A percentile compares a stretch with the other conserved stretches of the same genome.
These are phyloP conservation scores for Posidonia australis DNA, from an alignment of 106 monocot species.

Conservation along the genomic window DNA sequence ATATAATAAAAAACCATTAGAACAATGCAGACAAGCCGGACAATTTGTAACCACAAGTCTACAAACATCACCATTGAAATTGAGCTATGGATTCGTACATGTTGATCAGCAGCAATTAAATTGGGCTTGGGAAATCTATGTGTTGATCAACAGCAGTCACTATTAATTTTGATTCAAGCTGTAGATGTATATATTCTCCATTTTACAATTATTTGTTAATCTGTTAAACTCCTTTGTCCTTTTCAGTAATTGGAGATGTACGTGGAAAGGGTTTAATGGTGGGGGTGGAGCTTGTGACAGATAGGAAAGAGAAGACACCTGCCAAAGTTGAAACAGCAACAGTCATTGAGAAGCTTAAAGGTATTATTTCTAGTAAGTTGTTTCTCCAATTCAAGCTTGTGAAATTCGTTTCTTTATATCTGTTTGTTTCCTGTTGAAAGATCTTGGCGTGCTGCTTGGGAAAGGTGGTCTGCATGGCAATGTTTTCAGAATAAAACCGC, in stretches of 20 bases:
- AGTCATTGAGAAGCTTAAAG: conserved; percentile 86
- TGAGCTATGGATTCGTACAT: too few species aligned
- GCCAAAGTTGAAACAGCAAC: conserved; percentile 63
- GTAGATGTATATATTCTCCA: too few species aligned
- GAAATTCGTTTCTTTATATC: neutral
- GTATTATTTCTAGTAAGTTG: conserved; percentile 12
- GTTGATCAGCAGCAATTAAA: too few species aligned
- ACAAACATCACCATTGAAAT: too few species aligned
- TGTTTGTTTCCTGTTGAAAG: conserved; percentile 23
- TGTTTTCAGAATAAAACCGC: conserved; percentile 96
- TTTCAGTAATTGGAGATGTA: conserved; percentile 90
- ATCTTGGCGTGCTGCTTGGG: conserved; percentile 86
- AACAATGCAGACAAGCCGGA: too few species aligned
- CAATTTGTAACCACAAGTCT: too few species aligned
- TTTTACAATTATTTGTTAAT: too few species aligned
- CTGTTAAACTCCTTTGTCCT: neutral
- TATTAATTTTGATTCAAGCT: too few species aligned
- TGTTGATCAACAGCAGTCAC: too few species aligned
- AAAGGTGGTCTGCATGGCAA: conserved; percentile 96
- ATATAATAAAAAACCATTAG: too few species aligned
- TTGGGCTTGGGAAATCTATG: too few species aligned
- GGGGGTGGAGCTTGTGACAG: conserved; percentile 82
- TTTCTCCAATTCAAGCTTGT: neutral
- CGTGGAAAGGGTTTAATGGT: conserved; percentile 95
- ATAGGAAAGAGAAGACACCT: conserved; percentile 84